A percentile compares a stretch with the other conserved stretches of the same genome.
Evolutionary conservation across 2,329 filamentous ascomycete genomes (phyloP).

Genomic region (Aureobasidium sp.): DNA sequence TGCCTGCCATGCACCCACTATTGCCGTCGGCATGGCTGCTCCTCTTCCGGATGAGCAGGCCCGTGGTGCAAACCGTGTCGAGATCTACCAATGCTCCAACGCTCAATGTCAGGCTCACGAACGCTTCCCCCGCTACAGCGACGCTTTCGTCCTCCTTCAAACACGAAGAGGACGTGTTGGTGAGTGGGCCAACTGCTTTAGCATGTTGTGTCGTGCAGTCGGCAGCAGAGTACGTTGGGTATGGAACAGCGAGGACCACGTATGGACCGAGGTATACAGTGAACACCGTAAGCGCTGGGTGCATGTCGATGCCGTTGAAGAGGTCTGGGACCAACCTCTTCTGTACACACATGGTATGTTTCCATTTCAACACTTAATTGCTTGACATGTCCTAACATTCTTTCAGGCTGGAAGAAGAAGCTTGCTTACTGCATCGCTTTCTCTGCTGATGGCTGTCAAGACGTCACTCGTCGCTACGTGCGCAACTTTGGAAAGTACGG

Average conservation of each 20-base stretch:
- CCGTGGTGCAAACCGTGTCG: conserved; percentile 77
- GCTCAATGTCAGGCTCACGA: conserved; percentile 70
- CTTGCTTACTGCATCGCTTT: conserved; percentile 97
- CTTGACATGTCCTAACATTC: conserved; percentile 18
- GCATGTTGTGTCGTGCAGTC: conserved; percentile 91
- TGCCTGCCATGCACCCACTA: conserved; percentile 72
- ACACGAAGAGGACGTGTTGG: conserved; percentile 79
- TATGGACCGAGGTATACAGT: conserved; percentile 97
- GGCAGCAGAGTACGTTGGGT: conserved; percentile 92
- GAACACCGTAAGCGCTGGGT: conserved; percentile 90
- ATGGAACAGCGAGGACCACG: conserved; percentile 95
- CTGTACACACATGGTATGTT: conserved; percentile 75
- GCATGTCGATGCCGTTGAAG: conserved; percentile 93
- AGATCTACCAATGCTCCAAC: conserved; percentile 82
- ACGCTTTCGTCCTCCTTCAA: conserved; percentile 87
- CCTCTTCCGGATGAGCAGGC: conserved; percentile 85
- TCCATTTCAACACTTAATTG: background rate
- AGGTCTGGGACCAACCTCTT: conserved; percentile 87
- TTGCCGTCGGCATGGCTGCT: conserved; percentile 73
- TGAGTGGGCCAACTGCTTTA: conserved; percentile 98
- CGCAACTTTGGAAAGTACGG: conserved; percentile 65
- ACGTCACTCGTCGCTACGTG: conserved; percentile 61
- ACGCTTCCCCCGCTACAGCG: conserved; percentile 87
- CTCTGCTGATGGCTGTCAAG: conserved; percentile 72
- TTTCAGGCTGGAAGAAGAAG: conserved; percentile 78